Base-by-base conservation (phyloP, 768 basidiomycete genomes). In the Panaeolus cyanescens region DNA sequence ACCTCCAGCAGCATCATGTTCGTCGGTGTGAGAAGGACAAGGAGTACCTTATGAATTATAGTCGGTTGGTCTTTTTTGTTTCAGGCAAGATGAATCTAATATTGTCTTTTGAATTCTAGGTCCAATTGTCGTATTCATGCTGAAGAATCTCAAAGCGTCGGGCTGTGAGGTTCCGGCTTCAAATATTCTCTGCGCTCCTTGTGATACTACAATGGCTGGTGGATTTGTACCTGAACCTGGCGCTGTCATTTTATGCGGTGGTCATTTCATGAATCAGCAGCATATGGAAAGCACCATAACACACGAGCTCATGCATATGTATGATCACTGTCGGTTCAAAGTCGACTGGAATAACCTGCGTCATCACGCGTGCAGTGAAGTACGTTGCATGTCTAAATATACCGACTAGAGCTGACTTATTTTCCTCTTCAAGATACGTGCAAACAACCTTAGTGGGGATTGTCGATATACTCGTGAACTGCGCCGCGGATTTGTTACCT, bases 321-420 rank as follows among this genome's bases (percentile, higher is more conserved):
- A 92, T 71, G 97, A 99, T 73, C 92, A 96, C 64, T 92, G 93
- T 75, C 87, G 88, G 74, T 99, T 99, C 79, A 92, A 94, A 63
- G 91, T 97, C 1, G 88, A 97, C 72, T 97, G 93, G 95, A 75
- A 74, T 53, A 91, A 99, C 74, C 71, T 99, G 59, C 79, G 94
- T 60, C 95, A 97, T 78, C 95, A 97, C 71, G 97, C 96, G 2
- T 99, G 97, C 73, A 95, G 92, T 69, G 96, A 99, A 86, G 96
- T 96, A 65, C 68, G 87, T 77, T 19, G 37, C 32, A 15, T 34
- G 59, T 59, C 53, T 33, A 28, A 28, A 56, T 22, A 33, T 55
- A 36, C 15, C 25, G 22, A 45, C 28, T 25, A 22, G 32, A 17
- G 10, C 39, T 32, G 31, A 17, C 25, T 28, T 53, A 30, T 61